Evolutionary conservation across 306 rosid genomes (phyloP).

Genomic region (Carpinus fangiana): DNA sequence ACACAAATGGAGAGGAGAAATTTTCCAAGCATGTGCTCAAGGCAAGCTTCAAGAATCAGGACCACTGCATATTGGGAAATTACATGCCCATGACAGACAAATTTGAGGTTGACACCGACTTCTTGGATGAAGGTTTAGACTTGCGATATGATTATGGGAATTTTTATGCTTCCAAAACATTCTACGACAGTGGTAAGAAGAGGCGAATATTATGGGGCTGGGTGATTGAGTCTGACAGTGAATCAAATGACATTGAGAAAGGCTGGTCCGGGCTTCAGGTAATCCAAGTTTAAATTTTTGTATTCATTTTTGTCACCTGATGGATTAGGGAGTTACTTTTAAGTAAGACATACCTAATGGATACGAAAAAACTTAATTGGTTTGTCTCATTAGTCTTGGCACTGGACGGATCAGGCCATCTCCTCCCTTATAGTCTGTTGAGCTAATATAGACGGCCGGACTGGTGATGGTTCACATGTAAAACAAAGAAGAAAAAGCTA

Average conservation of each 20-base stretch:
- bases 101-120: slow-evolving; percentile 36
- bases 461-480: too few species aligned
- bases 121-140: slow-evolving; percentile 35
- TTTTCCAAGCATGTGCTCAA: slow-evolving; percentile 49
- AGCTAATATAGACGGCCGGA: neutral
- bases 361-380: neutral
- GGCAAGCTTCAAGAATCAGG: slow-evolving; percentile 41
- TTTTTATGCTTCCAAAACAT: slow-evolving; percentile 60
- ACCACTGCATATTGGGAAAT: slow-evolving; percentile 51
- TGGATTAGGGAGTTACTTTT: neutral
- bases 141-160: slow-evolving; percentile 53
- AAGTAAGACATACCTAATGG: neutral
- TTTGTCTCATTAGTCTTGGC: too few species aligned
- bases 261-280: slow-evolving; percentile 88
- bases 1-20: slow-evolving; percentile 33
- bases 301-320: neutral
- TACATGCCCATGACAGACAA: slow-evolving; percentile 35
- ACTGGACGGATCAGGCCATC: too few species aligned
- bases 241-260: slow-evolving; percentile 45
- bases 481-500: too few species aligned
- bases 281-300: neutral
- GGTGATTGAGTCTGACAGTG: slow-evolving; percentile 40
- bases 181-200: slow-evolving; percentile 47
- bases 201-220: slow-evolving; percentile 62
- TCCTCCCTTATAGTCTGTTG: neutral